Base-by-base conservation (phyloP, 2,329 filamentous ascomycete species). In the Harringtonia lauricola region DNA sequence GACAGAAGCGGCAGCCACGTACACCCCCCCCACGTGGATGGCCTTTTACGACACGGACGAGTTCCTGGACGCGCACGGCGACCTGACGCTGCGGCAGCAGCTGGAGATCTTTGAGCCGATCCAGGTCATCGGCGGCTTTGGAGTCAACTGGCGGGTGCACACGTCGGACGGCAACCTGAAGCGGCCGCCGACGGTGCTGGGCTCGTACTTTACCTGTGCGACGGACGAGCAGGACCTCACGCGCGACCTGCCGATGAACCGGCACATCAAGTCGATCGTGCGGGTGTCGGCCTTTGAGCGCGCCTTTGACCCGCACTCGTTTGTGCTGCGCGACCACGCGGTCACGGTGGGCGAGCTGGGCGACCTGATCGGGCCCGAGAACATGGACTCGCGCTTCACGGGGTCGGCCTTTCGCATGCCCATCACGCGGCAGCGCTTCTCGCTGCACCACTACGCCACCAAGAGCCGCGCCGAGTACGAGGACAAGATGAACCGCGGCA, bases 1-100 rank as follows among this genome's bases (percentile, higher is more conserved):
- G n/a, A n/a, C n/a, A n/a, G 39, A 3, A 3, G 22, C 22, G 5
- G 22, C 37, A 4, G 15, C 37, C 24, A 6, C 24, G 14, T 39
- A 39, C 26, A 30, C 24, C 19, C 24, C 24, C 19, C 37, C 47
- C 1, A 48, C 47, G 9, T 48, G 47, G 47, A 46, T 48, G 44
- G 47, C 47, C 5, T 48, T 48, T 30, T 43, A 46, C 22, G 47
- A 48, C 28, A 38, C 47, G 15, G 47, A 48, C 41, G 47, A 48
- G 30, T 48, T 48, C 8, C 42, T 48, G 10, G 47, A 48, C 26
- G 26, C 44, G 18, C 36, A 41, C 6, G 41, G 44, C 14, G 24
- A 33, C 14, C 44, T 39, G 36, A 39, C 44, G 19, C 36, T 48
- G 19, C 41, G 47, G 13, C 37, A 48, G 18, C 15, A 39, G 2